These are phyloP conservation scores for Ophidiomyces ophidiicola DNA, from an alignment of 2,329 filamentous ascomycete species.

Conservation along the genomic window DNA sequence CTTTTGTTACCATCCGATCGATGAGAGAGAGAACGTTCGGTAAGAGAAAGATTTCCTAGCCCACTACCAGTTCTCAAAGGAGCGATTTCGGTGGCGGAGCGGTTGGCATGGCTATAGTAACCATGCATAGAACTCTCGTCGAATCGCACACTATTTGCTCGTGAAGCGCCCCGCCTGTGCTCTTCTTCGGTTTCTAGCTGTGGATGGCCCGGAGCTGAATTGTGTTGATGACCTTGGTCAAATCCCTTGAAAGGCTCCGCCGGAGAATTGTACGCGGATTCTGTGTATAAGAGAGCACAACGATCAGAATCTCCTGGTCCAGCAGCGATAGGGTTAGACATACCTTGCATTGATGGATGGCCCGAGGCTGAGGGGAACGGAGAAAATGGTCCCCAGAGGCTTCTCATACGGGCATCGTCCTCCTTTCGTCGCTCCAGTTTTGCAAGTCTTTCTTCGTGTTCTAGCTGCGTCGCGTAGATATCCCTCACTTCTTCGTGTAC, in stretches of 20 bases:
- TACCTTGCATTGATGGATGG: slow-evolving; percentile 79
- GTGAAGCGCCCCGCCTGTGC: slow-evolving; percentile 71
- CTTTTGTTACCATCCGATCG: slow-evolving; percentile 93
- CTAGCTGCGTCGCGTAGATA: slow-evolving; percentile 47
- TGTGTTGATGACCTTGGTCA: slow-evolving; percentile 69
- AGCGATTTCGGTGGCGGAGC: slow-evolving; percentile 72
- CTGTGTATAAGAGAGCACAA: slow-evolving; percentile 35
- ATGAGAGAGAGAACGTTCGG: slow-evolving; percentile 82
- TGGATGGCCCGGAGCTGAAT: slow-evolving; percentile 64
- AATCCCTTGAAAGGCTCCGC: slow-evolving; percentile 80
- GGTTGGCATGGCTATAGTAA: slow-evolving; percentile 71
- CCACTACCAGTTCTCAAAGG: slow-evolving; percentile 67
- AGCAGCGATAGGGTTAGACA: slow-evolving; percentile 21
- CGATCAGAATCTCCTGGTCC: neutral
- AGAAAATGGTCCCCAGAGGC: slow-evolving; percentile 72
- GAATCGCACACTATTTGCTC: slow-evolving; percentile 94
- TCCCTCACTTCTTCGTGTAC: slow-evolving; percentile 51
- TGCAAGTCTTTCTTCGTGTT: slow-evolving; percentile 50
- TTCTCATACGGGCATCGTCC: slow-evolving; percentile 58
- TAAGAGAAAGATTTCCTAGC: slow-evolving; percentile 66
- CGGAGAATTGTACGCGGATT: slow-evolving; percentile 65
- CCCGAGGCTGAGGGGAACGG: slow-evolving; percentile 79
- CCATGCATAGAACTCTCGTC: slow-evolving; percentile 90
- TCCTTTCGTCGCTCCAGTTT: slow-evolving; percentile 51
- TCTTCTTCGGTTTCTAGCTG: slow-evolving; percentile 80